Percentiles rank a stretch among this genome's conserved stretches.
Evolutionary conservation across 2,329 filamentous ascomycete species (phyloP).

Genomic region (Didymella segeticola): DNA sequence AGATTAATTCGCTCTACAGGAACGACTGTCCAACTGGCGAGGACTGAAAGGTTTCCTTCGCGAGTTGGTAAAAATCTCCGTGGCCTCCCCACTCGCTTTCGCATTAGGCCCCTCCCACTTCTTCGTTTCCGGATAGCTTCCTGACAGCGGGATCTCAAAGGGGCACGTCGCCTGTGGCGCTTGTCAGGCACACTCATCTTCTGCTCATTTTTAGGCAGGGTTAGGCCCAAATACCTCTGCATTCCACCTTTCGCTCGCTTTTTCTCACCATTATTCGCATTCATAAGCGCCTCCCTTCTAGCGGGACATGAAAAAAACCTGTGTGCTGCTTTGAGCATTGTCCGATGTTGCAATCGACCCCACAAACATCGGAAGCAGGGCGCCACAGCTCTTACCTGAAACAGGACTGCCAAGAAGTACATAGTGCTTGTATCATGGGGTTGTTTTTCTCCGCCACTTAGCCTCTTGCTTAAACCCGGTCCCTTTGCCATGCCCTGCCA

Average conservation of each 20-base stretch:
- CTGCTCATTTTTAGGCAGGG: neutral
- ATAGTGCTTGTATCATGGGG: conserved; percentile 30
- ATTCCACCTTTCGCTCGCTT: neutral
- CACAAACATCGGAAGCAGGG: conserved; percentile 2
- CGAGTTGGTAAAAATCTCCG: no score
- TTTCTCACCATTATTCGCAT: neutral
- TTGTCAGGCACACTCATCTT: neutral
- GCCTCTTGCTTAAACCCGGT: conserved; percentile 24
- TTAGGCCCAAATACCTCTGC: neutral
- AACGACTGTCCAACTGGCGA: conserved; percentile 48
- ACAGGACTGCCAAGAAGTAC: conserved; percentile 23
- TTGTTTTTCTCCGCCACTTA: conserved; percentile 38
- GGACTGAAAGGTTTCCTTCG: no score
- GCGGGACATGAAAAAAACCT: neutral
- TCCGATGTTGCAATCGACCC: conserved; percentile 2
- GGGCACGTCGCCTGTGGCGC: neutral
- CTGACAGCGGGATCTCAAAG: neutral
- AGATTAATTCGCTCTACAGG: conserved; percentile 47
- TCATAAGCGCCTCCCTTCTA: neutral
- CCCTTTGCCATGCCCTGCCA: neutral
- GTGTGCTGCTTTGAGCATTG: neutral
- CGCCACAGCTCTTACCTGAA: conserved; percentile 10
- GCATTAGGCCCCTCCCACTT: neutral
- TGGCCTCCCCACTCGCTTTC: neutral
- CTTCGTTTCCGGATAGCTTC: neutral